Percentiles rank a stretch among this genome's conserved stretches.
Conservation (phyloP, 768 basidiomycete genomes). For the Naganishia friedmannii region DNA sequence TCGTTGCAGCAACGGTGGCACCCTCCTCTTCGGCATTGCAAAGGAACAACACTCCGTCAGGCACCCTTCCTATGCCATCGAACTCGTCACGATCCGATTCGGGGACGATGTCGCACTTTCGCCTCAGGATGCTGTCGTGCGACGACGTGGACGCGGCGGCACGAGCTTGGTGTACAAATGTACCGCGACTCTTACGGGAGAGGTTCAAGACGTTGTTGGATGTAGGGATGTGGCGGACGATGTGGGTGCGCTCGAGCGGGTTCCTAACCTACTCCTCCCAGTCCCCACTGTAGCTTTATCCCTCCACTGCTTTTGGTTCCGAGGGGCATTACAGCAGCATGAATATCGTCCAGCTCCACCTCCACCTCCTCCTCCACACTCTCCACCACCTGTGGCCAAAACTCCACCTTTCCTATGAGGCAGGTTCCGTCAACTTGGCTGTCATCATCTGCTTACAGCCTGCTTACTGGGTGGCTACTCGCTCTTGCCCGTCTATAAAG, state of each 20-base stretch:
- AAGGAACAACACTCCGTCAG: constrained; percentile 44
- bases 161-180: constrained; percentile 55
- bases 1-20: constrained; percentile 47
- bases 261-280: too few species aligned
- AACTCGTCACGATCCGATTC: constrained; percentile 48
- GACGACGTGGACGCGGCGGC: constrained; percentile 53
- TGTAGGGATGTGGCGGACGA: constrained; percentile 27
- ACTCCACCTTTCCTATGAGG: too few species aligned
- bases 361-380: too few species aligned
- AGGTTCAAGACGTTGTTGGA: constrained; percentile 35
- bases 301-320: too few species aligned
- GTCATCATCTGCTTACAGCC: too few species aligned
- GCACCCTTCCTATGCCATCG: constrained; percentile 10
- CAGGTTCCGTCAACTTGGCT: too few species aligned
- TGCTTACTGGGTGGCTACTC: too few species aligned
- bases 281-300: too few species aligned
- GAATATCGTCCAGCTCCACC: too few species aligned
- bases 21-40: constrained; percentile 54
- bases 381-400: too few species aligned
- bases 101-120: constrained; percentile 55
- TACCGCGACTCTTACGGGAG: constrained; percentile 50
- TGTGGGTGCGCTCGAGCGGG: constrained; percentile 3
- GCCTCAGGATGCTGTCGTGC: constrained; percentile 53
- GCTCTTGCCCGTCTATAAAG: too few species aligned
- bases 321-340: too few species aligned